phyloP scores from a whole-genome alignment of 2,329 filamentous ascomycete genomes.

The Pseudocercospora cruenta region DNA sequence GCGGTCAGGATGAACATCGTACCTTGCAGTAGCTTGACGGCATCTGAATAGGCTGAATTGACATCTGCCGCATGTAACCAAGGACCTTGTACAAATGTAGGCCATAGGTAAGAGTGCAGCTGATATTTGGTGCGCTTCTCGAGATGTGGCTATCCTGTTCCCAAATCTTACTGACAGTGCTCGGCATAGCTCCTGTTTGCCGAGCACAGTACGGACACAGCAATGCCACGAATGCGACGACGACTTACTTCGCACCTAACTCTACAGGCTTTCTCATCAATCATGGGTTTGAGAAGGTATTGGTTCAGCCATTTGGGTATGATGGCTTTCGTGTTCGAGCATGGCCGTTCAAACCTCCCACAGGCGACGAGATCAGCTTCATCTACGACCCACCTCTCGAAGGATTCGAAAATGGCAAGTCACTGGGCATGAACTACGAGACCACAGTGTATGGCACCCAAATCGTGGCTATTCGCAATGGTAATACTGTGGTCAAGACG shows the following conservation, averaged over 20 bases:
- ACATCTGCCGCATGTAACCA: neutral
- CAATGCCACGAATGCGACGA: neutral
- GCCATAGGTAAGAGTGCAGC: neutral
- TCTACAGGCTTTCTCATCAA: constrained; percentile 40
- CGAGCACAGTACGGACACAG: neutral
- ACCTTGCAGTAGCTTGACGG: neutral
- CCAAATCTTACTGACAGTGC: neutral
- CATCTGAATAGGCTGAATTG: neutral
- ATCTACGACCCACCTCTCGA: constrained; percentile 46
- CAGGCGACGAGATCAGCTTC: constrained; percentile 44
- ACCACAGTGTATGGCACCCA: constrained; percentile 40
- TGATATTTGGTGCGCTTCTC: neutral
- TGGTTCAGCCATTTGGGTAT: constrained; percentile 46
- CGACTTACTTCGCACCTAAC: constrained; percentile 28
- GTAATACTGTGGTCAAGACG: constrained; percentile 43
- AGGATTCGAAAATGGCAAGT: constrained; percentile 40
- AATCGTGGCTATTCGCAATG: constrained; percentile 40
- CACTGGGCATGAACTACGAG: constrained; percentile 41
- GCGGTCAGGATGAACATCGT: neutral
- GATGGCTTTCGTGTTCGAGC: constrained; percentile 47
- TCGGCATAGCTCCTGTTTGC: neutral
- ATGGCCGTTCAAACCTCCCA: constrained; percentile 44
- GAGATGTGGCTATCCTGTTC: neutral
- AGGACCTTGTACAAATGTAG: neutral
- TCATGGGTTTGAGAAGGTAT: constrained; percentile 45